Percentiles rank a stretch among this genome's conserved stretches.
Conservation (phyloP, 140 eudicot species). For the Anethum foeniculum region DNA sequence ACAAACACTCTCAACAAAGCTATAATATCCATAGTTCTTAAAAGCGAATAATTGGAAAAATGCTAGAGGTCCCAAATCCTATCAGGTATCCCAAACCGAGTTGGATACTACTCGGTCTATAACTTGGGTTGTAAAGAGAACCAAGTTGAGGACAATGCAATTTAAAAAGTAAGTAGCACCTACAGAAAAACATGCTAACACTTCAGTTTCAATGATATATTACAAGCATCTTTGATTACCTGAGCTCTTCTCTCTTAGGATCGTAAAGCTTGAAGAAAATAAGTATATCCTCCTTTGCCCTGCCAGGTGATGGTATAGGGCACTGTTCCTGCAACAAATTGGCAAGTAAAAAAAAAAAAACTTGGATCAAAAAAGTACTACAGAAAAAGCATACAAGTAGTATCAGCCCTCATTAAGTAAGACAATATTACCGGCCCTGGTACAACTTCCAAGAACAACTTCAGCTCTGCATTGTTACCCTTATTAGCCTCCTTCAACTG, state of each 20-base stretch:
- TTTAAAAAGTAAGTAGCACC: background rate
- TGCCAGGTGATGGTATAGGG: slow-evolving; percentile 56
- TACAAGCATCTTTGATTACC: slow-evolving; percentile 30
- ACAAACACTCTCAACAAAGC: background rate
- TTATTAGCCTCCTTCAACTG: slow-evolving; percentile 63
- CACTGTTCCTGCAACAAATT: slow-evolving; percentile 46
- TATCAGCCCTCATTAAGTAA: background rate
- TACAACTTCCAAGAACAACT: slow-evolving; percentile 72
- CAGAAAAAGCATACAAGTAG: background rate
- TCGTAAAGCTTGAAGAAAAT: slow-evolving; percentile 76
- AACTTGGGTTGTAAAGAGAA: background rate
- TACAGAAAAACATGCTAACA: background rate
- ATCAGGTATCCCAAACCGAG: background rate
- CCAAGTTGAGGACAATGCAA: background rate
- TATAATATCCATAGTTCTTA: background rate
- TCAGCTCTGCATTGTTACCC: slow-evolving; percentile 65
- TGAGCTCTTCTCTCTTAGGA: slow-evolving; percentile 65
- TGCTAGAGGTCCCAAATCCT: background rate
- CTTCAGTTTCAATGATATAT: background rate
- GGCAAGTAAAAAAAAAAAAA: background rate
- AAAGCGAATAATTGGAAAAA: background rate
- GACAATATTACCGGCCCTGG: slow-evolving; percentile 44
- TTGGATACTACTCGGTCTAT: background rate
- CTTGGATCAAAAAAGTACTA: background rate
- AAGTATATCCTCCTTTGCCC: slow-evolving; percentile 65